phyloP scores from a whole-genome alignment of 31 red algal species.

The Asparagopsis taxiformis region DNA sequence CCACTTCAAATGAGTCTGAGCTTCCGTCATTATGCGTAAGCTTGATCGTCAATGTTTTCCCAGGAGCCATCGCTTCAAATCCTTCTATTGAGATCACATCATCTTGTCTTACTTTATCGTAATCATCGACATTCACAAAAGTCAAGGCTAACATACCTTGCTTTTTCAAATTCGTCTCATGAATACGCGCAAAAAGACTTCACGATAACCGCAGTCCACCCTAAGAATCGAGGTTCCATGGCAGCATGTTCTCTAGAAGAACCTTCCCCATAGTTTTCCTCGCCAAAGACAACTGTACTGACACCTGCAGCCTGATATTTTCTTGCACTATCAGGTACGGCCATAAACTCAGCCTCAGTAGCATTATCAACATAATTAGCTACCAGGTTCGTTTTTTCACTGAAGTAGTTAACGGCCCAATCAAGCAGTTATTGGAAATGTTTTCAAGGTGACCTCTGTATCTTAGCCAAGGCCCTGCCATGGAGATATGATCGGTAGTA shows the following conservation, averaged over 20 bases:
- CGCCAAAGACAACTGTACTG: slow-evolving; percentile 62
- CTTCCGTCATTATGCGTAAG: slow-evolving; percentile 47
- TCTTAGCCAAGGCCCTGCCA: slow-evolving; percentile 82
- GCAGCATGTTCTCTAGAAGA: slow-evolving; percentile 55
- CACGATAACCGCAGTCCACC: slow-evolving; percentile 61
- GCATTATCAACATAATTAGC: slow-evolving; percentile 58
- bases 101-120: slow-evolving; percentile 56
- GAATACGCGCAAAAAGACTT: slow-evolving; percentile 70
- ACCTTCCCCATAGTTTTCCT: slow-evolving; percentile 81
- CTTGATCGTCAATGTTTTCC: slow-evolving; percentile 31
- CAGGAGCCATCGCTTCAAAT: slow-evolving; percentile 24
- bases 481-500: slow-evolving; percentile 78
- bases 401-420: no score
- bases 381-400: slow-evolving; percentile 66
- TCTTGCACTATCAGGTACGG: slow-evolving; percentile 67
- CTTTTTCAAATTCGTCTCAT: slow-evolving; percentile 83
- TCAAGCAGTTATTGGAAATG: slow-evolving; percentile 85
- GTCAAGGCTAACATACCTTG: slow-evolving; percentile 75
- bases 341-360: slow-evolving; percentile 30
- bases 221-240: slow-evolving; percentile 54
- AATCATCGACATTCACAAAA: slow-evolving; percentile 46
- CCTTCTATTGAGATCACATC: slow-evolving; percentile 59
- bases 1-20: slow-evolving; percentile 9
- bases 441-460: slow-evolving; percentile 78
- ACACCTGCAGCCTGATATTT: slow-evolving; percentile 55